These are phyloP conservation scores for Neurospora terricola DNA, from an alignment of 495 filamentous ascomycete species.

Conservation along the genomic window DNA sequence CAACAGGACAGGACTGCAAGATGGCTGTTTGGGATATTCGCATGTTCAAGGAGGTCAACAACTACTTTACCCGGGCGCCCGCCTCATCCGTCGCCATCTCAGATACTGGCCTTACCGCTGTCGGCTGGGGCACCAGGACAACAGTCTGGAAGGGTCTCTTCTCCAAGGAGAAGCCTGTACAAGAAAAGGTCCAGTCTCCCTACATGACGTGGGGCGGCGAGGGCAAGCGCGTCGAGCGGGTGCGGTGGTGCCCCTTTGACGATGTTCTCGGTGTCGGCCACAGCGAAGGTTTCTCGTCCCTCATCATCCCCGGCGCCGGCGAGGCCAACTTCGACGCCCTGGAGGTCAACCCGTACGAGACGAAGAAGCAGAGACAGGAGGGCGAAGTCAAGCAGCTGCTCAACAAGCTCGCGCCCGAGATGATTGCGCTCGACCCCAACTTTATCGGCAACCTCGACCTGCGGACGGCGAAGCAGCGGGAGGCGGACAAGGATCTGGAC, in stretches of 20 bases:
- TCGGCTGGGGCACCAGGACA: conserved; percentile 84
- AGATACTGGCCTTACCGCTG: conserved; percentile 75
- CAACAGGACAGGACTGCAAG: conserved; percentile 78
- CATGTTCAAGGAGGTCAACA: conserved; percentile 85
- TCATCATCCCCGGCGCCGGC: conserved; percentile 86
- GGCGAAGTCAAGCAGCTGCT: conserved; percentile 80
- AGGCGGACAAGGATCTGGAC: conserved; percentile 67
- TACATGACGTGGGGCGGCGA: conserved; percentile 94
- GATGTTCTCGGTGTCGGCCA: conserved; percentile 83
- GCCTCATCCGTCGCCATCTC: conserved; percentile 80
- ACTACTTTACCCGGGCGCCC: conserved; percentile 77
- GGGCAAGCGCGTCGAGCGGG: conserved; percentile 66
- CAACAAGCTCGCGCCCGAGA: conserved; percentile 90
- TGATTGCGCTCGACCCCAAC: conserved; percentile 90
- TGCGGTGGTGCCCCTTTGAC: conserved; percentile 91
- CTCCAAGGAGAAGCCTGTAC: conserved; percentile 50
- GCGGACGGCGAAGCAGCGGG: conserved; percentile 58
- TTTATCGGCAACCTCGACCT: conserved; percentile 81
- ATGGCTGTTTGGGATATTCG: conserved; percentile 97
- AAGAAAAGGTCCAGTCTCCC: conserved; percentile 73
- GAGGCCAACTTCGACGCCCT: conserved; percentile 94
- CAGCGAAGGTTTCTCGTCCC: conserved; percentile 73
- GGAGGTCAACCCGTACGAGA: conserved; percentile 96
- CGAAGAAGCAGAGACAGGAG: conserved; percentile 83
- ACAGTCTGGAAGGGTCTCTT: conserved; percentile 87